Percentiles rank a stretch among this genome's conserved stretches.
These are phyloP conservation scores for Flueggea neowawraea DNA, from an alignment of 441 rosid genomes.

Conservation along the genomic window DNA sequence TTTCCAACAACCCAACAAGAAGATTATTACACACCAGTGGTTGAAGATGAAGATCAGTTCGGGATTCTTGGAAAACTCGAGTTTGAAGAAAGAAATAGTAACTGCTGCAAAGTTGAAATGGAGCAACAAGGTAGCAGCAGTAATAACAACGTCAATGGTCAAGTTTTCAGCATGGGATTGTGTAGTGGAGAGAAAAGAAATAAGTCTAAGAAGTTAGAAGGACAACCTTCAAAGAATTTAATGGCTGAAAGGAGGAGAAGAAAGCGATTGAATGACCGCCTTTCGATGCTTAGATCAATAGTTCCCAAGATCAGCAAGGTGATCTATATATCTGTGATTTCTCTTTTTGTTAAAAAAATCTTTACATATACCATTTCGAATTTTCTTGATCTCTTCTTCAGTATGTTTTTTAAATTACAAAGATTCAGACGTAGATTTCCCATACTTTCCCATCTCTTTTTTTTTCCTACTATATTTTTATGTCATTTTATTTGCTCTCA, in stretches of 20 bases:
- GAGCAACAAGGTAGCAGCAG: conserved; percentile 20
- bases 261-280: conserved; percentile 86
- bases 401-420: too few relatives aligned
- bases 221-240: conserved; percentile 96
- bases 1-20: conserved; percentile 32
- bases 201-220: conserved; percentile 62
- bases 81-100: conserved; percentile 36
- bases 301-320: conserved; percentile 99
- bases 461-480: conserved; percentile 1
- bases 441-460: background rate
- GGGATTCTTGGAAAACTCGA: conserved; percentile 24
- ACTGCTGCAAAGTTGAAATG: conserved; percentile 37
- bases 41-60: conserved; percentile 35
- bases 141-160: conserved; percentile 6
- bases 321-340: background rate
- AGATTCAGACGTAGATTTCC: too few relatives aligned
- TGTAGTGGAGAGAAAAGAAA: conserved; percentile 33
- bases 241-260: conserved; percentile 96
- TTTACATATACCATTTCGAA: too few relatives aligned
- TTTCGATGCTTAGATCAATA: conserved; percentile 94
- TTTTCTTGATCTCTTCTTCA: too few relatives aligned
- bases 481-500: too few relatives aligned
- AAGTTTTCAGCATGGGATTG: conserved; percentile 35
- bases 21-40: conserved; percentile 23
- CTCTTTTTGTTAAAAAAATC: background rate